Conservation (phyloP, 2,329 filamentous ascomycete species). For the Fusarium tricinctum region DNA sequence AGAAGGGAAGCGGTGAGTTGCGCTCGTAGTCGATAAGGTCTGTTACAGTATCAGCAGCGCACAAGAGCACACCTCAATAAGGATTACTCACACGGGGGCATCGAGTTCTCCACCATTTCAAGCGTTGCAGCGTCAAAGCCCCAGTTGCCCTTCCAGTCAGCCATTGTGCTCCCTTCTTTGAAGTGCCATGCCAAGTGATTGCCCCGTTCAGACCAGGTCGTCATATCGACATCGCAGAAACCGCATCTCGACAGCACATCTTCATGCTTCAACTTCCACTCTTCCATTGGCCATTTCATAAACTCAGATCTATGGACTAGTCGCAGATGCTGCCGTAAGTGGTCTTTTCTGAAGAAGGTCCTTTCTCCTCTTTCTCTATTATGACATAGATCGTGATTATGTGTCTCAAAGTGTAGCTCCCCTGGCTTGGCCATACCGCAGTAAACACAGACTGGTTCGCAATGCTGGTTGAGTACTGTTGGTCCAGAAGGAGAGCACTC, state of each 20-base stretch:
- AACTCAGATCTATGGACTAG: slow-evolving; percentile 59
- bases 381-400: slow-evolving; percentile 63
- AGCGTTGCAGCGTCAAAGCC: slow-evolving; percentile 56
- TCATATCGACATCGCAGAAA: slow-evolving; percentile 56
- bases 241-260: slow-evolving; percentile 58
- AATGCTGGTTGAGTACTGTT: slow-evolving; percentile 56
- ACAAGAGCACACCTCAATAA: rapidly evolving
- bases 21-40: slow-evolving; percentile 41
- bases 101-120: slow-evolving; percentile 58
- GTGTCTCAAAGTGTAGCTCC: slow-evolving; percentile 53
- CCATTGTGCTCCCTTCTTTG: slow-evolving; percentile 58
- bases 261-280: slow-evolving; percentile 55
- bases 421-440: slow-evolving; percentile 54
- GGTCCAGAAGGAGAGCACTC: slow-evolving; percentile 58
- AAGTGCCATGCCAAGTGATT: slow-evolving; percentile 61
- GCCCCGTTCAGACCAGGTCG: slow-evolving; percentile 55
- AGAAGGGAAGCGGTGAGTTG: slow-evolving; percentile 43
- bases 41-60: rapidly evolving
- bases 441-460: slow-evolving; percentile 54
- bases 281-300: slow-evolving; percentile 60
- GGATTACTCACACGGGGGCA: slow-evolving; percentile 56
- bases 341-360: slow-evolving; percentile 60
- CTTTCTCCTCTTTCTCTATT: slow-evolving; percentile 53
- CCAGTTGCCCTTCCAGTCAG: slow-evolving; percentile 61
- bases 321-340: slow-evolving; percentile 60